Percentiles rank a stretch among this genome's conserved stretches.
These are phyloP conservation scores for Amauroascus verrucosus DNA, from an alignment of 2,329 filamentous ascomycete genomes.

Conservation along the genomic window DNA sequence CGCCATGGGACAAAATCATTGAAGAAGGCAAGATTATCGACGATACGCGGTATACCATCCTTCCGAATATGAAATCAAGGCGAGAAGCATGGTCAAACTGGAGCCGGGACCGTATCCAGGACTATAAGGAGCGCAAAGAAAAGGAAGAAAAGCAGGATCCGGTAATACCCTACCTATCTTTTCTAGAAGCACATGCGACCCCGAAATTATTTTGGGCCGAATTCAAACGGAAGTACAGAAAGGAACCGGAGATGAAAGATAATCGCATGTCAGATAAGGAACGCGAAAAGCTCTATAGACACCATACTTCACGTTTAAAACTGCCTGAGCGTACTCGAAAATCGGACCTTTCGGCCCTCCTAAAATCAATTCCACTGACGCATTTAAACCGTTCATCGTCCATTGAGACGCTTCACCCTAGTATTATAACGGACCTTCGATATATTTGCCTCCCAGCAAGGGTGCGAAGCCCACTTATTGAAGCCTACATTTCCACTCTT, in stretches of 20 bases:
- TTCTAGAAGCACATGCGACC: constrained; percentile 71
- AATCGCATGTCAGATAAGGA: constrained; percentile 38
- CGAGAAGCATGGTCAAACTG: constrained; percentile 77
- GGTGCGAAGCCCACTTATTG: constrained; percentile 33
- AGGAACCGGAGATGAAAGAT: constrained; percentile 60
- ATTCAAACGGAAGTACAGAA: constrained; percentile 83
- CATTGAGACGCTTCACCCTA: constrained; percentile 31
- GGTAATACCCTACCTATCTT: constrained; percentile 65
- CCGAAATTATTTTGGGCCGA: constrained; percentile 96
- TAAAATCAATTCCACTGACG: constrained; percentile 36
- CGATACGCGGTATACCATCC: constrained; percentile 74
- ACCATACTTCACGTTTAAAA: constrained; percentile 39
- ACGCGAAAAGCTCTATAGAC: constrained; percentile 41
- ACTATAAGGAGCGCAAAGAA: constrained; percentile 60
- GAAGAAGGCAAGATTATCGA: constrained; percentile 73
- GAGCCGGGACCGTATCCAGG: constrained; percentile 64
- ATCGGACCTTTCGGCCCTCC: constrained; percentile 36
- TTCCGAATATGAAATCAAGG: constrained; percentile 69
- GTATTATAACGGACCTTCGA: constrained; percentile 36
- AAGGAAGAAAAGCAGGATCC: constrained; percentile 75
- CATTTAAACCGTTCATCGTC: constrained; percentile 33
- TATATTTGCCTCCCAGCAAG: constrained; percentile 35
- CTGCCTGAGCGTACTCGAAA: constrained; percentile 37
- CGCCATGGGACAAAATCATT: constrained; percentile 80
- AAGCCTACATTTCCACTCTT: constrained; percentile 37